Base-by-base conservation (phyloP, 148 eudicot genomes). In the Gaultheria prostrata region DNA sequence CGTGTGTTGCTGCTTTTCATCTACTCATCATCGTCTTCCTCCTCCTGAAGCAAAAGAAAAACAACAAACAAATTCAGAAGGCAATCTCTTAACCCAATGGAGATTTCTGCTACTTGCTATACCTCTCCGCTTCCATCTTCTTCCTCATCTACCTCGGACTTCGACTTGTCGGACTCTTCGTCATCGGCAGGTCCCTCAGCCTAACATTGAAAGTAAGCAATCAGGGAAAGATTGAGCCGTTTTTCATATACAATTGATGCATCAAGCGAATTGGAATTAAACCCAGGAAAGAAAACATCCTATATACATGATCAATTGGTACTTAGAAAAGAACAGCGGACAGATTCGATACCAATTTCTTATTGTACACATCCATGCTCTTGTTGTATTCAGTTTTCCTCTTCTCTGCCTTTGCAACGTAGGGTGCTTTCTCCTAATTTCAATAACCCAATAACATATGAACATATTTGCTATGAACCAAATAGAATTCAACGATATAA, bases 401-500 rank as follows among this genome's bases (percentile, higher is more conserved):
- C 50, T 87, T 85, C 76, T 85, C 87, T 13, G 89, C 88, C 54
- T 81, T 80, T 3, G 86, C 87, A 6, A 79, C 81, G 26, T 18
- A 89, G 13, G 91, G 89, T 9, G 89, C 89, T 79, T 89, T 89
- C 2, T 89, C 91, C 89, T 86, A 35, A 46, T n/a, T 46, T 79
- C 59, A n/a, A 26, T 21, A 76, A 12, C 13, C 12, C 12, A 28
- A 77, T 3, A 49, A 26, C 3, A 39, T 6, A 39, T 61, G 6
- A 39, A 7, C 21, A 56, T 17, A 17, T 72, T 18, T 6, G 39
- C 24, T 39, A 17, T 39, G 26, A 13, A 32, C 1, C 11, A 39
- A 21, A 30, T 72, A 18, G 7, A 8, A 57, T 9, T 9, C 6
- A 75, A n/a, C 2, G 8, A 32, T 7, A 26, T 28, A 49, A 28